phyloP scores from a whole-genome alignment of 2,329 filamentous ascomycete genomes.

The Monosporascus cannonballus region DNA sequence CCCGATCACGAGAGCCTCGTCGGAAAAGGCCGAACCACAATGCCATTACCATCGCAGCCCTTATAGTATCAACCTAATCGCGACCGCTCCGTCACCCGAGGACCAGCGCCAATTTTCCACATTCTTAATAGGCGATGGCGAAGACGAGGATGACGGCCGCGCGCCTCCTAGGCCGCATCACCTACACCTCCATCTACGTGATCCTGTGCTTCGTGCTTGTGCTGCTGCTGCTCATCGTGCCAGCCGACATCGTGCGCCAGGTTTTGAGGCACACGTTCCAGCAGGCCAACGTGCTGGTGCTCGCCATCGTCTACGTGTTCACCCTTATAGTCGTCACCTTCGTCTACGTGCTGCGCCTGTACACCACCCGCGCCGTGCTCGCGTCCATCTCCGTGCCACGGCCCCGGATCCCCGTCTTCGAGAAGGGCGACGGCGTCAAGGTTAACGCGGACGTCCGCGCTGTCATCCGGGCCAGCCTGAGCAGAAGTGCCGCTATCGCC shows the following conservation, averaged over 20 bases:
- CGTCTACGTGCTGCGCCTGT: constrained; percentile 78
- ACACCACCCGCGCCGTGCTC: constrained; percentile 75
- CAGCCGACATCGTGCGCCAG: constrained; percentile 75
- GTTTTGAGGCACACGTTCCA: constrained; percentile 56
- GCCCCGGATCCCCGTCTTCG: constrained; percentile 58
- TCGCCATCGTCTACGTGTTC: constrained; percentile 68
- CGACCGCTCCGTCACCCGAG: constrained; percentile 1
- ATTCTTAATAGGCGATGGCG: constrained; percentile 28
- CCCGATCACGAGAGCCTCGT: neutral
- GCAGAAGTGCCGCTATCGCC: constrained; percentile 73
- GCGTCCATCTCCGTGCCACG: constrained; percentile 80
- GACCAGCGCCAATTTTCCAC: constrained; percentile 4
- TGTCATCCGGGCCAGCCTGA: constrained; percentile 67
- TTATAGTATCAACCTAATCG: neutral
- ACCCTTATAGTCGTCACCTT: constrained; percentile 65
- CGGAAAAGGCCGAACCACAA: neutral
- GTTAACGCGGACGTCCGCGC: constrained; percentile 67
- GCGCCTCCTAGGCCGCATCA: constrained; percentile 64
- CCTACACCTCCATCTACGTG: constrained; percentile 75
- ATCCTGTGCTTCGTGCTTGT: constrained; percentile 68
- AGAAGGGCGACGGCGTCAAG: constrained; percentile 59
- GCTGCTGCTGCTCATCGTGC: constrained; percentile 70
- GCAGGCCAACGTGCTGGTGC: constrained; percentile 75
- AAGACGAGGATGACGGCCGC: constrained; percentile 33
- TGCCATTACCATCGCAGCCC: neutral